phyloP scores from a whole-genome alignment of 805 yeast species.

The Candida ortonii region DNA sequence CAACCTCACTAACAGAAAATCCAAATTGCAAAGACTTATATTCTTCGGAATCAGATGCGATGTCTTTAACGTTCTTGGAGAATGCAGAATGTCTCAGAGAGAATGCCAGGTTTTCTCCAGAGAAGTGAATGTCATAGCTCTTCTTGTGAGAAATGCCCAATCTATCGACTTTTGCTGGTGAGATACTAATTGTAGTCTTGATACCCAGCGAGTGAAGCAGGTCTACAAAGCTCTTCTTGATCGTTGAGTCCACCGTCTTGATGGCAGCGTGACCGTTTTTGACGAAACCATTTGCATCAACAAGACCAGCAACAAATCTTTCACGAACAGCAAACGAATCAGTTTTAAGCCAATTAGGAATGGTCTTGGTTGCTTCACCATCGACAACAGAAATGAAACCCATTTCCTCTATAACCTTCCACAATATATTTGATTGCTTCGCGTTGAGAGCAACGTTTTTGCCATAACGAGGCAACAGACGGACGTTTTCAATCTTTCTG shows the following conservation, averaged over 20 bases:
- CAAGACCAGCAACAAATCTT: conserved; percentile 42
- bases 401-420: conserved; percentile 27
- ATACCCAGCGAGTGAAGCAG: conserved; percentile 46
- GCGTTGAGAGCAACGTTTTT: conserved; percentile 5
- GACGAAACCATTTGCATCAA: conserved; percentile 38
- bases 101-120: conserved; percentile 27
- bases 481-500: conserved; percentile 6
- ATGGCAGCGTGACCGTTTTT: conserved; percentile 27
- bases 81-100: conserved; percentile 30
- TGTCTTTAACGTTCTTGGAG: conserved; percentile 21
- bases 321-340: conserved; percentile 43
- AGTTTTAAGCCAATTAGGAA: conserved; percentile 35
- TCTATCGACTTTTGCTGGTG: conserved; percentile 25
- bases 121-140: conserved; percentile 19
- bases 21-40: conserved; percentile 24
- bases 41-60: conserved; percentile 19
- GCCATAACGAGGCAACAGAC: conserved; percentile 8
- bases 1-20: conserved; percentile 31
- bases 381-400: conserved; percentile 19
- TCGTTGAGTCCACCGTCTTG: conserved; percentile 30
- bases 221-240: conserved; percentile 36
- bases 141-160: conserved; percentile 2
- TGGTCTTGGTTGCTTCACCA: conserved; percentile 26
- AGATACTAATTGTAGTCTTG: conserved; percentile 27
- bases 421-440: conserved; percentile 28